These are phyloP conservation scores for Trypanosoma scelopori DNA, from an alignment of 208 protist genomes.

Conservation along the genomic window DNA sequence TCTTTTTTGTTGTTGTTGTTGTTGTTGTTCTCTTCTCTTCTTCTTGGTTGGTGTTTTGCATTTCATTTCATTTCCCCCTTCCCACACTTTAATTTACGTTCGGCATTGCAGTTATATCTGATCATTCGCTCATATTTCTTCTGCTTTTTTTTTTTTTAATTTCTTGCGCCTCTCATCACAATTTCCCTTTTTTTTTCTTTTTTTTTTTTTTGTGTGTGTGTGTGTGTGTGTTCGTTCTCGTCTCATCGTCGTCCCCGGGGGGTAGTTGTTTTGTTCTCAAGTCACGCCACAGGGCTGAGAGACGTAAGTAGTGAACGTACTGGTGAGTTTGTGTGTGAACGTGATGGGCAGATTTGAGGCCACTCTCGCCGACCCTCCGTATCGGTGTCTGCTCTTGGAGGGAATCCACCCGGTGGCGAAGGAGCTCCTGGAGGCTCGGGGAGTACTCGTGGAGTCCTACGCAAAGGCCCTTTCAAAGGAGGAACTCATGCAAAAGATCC, in stretches of 20 bases:
- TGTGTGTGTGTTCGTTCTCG: too few relatives aligned
- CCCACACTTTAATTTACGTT: too few relatives aligned
- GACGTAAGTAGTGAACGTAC: not conserved
- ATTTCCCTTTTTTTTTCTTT: too few relatives aligned
- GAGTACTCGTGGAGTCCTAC: constrained; percentile 78
- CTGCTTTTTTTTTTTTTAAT: too few relatives aligned
- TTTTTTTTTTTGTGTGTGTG: constrained; percentile 10
- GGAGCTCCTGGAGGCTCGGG: constrained; percentile 69
- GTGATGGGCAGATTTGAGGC: constrained; percentile 30
- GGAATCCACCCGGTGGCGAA: constrained; percentile 79
- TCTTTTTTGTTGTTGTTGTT: too few relatives aligned
- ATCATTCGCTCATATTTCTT: too few relatives aligned
- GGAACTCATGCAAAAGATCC: constrained; percentile 80
- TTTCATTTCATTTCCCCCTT: too few relatives aligned
- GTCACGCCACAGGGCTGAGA: not conserved
- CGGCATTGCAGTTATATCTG: too few relatives aligned
- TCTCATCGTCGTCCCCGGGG: not conserved
- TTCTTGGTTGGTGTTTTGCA: too few relatives aligned
- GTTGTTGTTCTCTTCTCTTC: too few relatives aligned
- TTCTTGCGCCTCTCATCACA: too few relatives aligned
- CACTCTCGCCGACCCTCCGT: constrained; percentile 40
- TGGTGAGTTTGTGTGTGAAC: too few relatives aligned
- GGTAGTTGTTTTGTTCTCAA: not conserved
- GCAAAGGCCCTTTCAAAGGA: constrained; percentile 56
- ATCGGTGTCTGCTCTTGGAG: constrained; percentile 83